Base-by-base conservation (phyloP, 129 eudicot species). In the Tanacetum coccineum region DNA sequence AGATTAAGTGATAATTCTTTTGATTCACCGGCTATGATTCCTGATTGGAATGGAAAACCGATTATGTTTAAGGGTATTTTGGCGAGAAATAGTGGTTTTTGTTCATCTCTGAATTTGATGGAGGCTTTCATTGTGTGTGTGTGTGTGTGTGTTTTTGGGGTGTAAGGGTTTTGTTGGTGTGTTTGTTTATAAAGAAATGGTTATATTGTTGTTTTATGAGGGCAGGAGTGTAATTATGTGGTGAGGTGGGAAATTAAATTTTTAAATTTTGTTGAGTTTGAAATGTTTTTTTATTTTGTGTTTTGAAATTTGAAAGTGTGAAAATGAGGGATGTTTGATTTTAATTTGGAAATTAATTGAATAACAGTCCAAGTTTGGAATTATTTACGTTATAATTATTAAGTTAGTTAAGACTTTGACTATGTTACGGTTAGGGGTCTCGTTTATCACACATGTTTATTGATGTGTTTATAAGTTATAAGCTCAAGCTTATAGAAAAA, bases 61-160 rank as follows among this genome's bases (percentile, higher is more conserved):
- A 85, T 59, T 3, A 91, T 75, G 59, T 53, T 83, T 10, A 91
- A 42, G 0, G 95, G 95, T 8, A 91, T 61, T 81, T 85, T 91
- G 4, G 96, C 96, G 48, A 93, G 69, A 65, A 87, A 46, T 4
- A 91, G 68, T 4, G 97, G 97, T 68, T 80, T 87, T 53, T 83
- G 96, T 32, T 91, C 96, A 10, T 87, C 97, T 19, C 97, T 77
- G n/a, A 91, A 83, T 66, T 80, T 87, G 18, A 91, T 68, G 44
- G 97, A 91, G 22, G 96, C 96, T 71, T 91, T 91, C 97, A 91
- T 91, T 52, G 39, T 28, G 62, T 77, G 69, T 17, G 69, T 52
- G 56, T 55, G 56, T 25, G 1, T 19, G 11, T 57, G 51, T 62
- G 56, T 46, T 36, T 75, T 52, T 13, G 21, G 36, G 4, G 22